Evolutionary conservation across 805 yeast species (phyloP), one percentile per base, ranked within the genome.

Genomic region (Ogataea saltuana): DNA sequence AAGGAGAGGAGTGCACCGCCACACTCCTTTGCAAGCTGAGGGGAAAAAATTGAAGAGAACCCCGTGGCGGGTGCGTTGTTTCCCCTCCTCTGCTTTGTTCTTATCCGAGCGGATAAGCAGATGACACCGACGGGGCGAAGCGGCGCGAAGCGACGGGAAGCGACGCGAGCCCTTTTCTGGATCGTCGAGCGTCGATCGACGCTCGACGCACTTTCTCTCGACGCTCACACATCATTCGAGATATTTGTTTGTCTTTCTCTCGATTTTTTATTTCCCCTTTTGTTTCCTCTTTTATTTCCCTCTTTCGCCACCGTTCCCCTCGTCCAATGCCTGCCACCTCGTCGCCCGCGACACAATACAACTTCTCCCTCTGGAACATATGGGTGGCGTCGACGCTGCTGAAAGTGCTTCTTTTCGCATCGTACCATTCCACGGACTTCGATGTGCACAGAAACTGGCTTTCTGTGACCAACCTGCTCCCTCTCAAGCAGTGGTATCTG

Each of bases 381-480:
- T 81, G 85, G 78, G 76, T 83, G 8, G 84, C 86, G 4, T 71
- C 81, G 0, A 68, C 81, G 8, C 63, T 78, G 34, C 64, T 83
- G 31, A 83, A 83, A 50, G 61, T 83, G 9, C 68, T 85, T 17
- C 67, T 85, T n/a, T 75, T 80, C 41, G 82, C 85, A 6, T 88
- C 91, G 1, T 93, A 91, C 64, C 89, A 80, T 53, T 90, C 97
- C 10, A 93, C 98, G 1, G 99, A 93, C 63, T 91, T 93, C 56
- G 99, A 93, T 61, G 99, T 93, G 18, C 99, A 93, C 64, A 71
- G 99, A 45, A 93, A 93, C 60, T 93, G 99, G 99, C 74, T 93
- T 16, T 96, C 99, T 0, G 83, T 93, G 38, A 91, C 98, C 1
- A 68, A 81, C 54, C 73, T 74, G 4, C 65, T 90, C 15, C 97